Conservation (phyloP, 495 filamentous ascomycete genomes). For the Acidiella bohemica region DNA sequence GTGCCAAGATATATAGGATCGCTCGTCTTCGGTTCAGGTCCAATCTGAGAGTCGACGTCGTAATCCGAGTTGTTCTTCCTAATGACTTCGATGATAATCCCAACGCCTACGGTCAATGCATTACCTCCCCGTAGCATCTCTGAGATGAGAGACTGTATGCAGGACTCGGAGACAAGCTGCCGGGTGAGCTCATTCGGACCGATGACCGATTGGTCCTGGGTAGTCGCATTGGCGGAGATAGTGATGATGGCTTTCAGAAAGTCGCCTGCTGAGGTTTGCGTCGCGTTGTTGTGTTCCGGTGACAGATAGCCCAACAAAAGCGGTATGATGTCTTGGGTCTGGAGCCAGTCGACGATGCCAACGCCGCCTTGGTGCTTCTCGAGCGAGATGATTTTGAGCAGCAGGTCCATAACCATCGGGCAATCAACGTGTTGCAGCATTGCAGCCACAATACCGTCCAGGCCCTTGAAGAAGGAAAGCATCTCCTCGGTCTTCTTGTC, state of each 20-base stretch:
- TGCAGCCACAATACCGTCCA: slow-evolving; percentile 66
- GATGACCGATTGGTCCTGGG: slow-evolving; percentile 95
- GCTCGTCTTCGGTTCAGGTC: slow-evolving; percentile 62
- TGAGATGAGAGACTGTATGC: slow-evolving; percentile 64
- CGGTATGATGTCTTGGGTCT: slow-evolving; percentile 80
- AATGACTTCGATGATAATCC: slow-evolving; percentile 96
- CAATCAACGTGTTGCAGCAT: slow-evolving; percentile 93
- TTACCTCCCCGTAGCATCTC: slow-evolving; percentile 94
- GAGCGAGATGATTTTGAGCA: slow-evolving; percentile 93
- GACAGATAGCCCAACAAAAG: slow-evolving; percentile 76
- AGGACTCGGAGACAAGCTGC: slow-evolving; percentile 81
- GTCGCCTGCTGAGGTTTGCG: slow-evolving; percentile 93
- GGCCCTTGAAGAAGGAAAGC: slow-evolving; percentile 70
- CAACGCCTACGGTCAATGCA: slow-evolving; percentile 88
- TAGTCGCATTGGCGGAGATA: slow-evolving; percentile 94
- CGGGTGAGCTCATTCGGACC: slow-evolving; percentile 93
- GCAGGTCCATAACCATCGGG: slow-evolving; percentile 95
- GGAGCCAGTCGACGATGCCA: slow-evolving; percentile 96
- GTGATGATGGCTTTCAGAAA: slow-evolving; percentile 99
- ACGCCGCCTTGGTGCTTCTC: slow-evolving; percentile 85
- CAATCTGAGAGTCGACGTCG: slow-evolving; percentile 72
- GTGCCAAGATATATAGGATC: slow-evolving; percentile 96
- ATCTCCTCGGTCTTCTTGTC: slow-evolving; percentile 97
- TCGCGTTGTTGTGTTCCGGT: slow-evolving; percentile 64
- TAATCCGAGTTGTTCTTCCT: slow-evolving; percentile 99